Conservation (phyloP, 2,329 filamentous ascomycete genomes). For the Hypoxylon sp. region DNA sequence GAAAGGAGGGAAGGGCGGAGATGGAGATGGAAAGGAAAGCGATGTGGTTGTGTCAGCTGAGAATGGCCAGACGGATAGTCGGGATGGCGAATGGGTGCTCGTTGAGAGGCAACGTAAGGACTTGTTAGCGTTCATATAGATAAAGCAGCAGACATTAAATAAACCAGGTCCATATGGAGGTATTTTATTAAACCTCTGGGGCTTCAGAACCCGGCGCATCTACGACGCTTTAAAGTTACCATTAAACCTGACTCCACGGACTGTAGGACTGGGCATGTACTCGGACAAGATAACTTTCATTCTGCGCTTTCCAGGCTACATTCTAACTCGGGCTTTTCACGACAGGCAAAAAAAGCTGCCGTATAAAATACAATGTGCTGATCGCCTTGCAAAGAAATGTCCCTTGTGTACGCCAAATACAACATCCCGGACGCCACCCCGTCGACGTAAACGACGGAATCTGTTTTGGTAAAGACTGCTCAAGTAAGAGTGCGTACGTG, state of each 20-base stretch:
- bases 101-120: constrained; percentile 40
- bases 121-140: constrained; percentile 40
- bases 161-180: constrained; percentile 1
- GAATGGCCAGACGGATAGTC: background rate
- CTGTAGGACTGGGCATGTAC: background rate
- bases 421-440: constrained; percentile 20
- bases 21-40: constrained; percentile 9
- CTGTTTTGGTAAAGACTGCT: constrained; percentile 2
- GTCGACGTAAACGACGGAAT: background rate
- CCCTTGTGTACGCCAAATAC: constrained; percentile 15
- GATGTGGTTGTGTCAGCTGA: background rate
- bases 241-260: background rate
- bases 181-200: background rate
- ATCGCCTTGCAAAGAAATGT: constrained; percentile 10
- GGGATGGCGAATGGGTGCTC: constrained; percentile 32
- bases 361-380: background rate
- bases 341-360: background rate
- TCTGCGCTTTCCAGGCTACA: constrained; percentile 14
- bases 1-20: constrained; percentile 16
- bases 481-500: constrained; percentile 48
- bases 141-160: background rate
- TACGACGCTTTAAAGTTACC: background rate
- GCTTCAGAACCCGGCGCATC: background rate
- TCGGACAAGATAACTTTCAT: constrained; percentile 7
- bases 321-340: background rate